Base-by-base conservation (phyloP, 1,284 basidiomycete species). In the Cystobasidium pallidum region DNA sequence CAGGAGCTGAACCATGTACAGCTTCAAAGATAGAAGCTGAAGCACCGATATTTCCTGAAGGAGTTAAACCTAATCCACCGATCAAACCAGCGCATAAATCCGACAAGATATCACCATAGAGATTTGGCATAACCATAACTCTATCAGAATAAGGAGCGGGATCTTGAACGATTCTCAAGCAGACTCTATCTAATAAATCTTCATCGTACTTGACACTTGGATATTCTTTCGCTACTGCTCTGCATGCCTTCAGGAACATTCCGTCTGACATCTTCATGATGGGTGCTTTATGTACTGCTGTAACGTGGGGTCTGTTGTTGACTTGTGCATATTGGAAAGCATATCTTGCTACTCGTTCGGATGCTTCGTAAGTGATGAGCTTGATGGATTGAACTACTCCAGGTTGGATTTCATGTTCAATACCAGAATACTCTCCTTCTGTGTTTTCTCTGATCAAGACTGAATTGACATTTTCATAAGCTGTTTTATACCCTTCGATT, bases 191-290 rank as follows among this genome's bases (percentile, higher is more conserved):
- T 75, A 99, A 86, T 59, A 99, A 86, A 83, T 99, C 96, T 83
- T 99, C 96, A 81, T 98, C 94, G 82, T 99, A 99, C 47, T 85
- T 84, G 79, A 99, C 89, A 75, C 91, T 88, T 45, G 96, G 96
- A 87, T 91, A 99, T 75, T 94, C 94, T 82, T 96, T 94, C 34
- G 95, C 91, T 47, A 99, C 92, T 79, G 93, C 90, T 76, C 96
- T 91, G 83, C 95, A 99, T 52, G 96, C 96, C 70, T 91, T 91
- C 81, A 99, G 85, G 87, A 99, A 99, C 94, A 99, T 97, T 78
- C 96, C 96, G 82, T 99, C 96, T 28, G 94, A 98, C 91, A 98
- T 93, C 88, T 97, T 97, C 93, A 99, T 99, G 84, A 99, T 98
- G 81, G 96, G 97, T 49, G 96, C 96, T 85, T 99, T 99, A 86